A percentile compares a stretch with the other conserved stretches of the same genome.
phyloP scores from a whole-genome alignment of 441 rosid species.

The Eruca vesicaria region DNA sequence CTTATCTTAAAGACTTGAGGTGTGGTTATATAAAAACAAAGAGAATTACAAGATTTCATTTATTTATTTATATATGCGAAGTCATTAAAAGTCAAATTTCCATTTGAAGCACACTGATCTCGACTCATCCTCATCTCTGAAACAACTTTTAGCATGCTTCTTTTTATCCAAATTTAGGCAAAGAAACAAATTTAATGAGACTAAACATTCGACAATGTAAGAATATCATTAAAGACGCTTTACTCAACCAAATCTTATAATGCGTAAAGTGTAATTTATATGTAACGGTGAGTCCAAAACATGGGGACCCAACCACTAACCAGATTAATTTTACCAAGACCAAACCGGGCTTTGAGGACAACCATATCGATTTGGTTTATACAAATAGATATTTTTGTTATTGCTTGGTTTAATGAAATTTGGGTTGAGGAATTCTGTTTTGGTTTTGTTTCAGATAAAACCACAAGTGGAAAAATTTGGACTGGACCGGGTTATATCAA shows the following conservation, averaged over 20 bases:
- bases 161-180: slow-evolving; percentile 24
- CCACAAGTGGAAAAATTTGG: background rate
- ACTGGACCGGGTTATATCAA: slow-evolving; percentile 15
- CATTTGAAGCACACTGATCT: slow-evolving; percentile 28
- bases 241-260: background rate
- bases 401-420: background rate
- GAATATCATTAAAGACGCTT: slow-evolving; percentile 15
- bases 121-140: slow-evolving; percentile 31
- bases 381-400: background rate
- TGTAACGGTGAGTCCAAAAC: background rate
- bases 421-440: background rate
- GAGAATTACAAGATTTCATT: background rate
- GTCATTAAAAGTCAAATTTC: slow-evolving; percentile 32
- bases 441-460: background rate
- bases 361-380: background rate
- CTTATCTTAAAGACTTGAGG: background rate
- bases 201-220: slow-evolving; percentile 19
- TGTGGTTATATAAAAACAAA: slow-evolving; percentile 13
- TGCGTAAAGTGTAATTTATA: background rate
- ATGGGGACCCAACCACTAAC: background rate
- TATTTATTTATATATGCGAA: background rate
- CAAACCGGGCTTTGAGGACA: background rate
- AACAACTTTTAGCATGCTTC: slow-evolving; percentile 21
- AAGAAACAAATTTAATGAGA: slow-evolving; percentile 19
- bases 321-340: slow-evolving; percentile 3